Evolutionary conservation across 805 yeast species (phyloP).

Genomic region (Debaryomyces castellii): DNA sequence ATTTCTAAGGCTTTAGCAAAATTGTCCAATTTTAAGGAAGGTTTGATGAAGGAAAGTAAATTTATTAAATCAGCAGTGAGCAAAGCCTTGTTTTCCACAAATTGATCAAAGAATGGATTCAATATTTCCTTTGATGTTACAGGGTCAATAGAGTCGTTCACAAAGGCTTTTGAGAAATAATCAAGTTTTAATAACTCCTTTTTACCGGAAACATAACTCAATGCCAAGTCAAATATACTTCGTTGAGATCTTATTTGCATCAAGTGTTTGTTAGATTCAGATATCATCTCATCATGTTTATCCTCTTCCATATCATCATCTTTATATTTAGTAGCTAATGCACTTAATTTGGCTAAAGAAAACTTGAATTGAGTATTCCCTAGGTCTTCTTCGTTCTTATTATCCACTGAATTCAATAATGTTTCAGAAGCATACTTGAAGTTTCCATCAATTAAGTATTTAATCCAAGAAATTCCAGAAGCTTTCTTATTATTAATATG

Average conservation of each 20-base stretch:
- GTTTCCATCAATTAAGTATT: constrained; percentile 52
- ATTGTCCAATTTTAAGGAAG: constrained; percentile 12
- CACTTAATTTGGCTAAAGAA: constrained; percentile 70
- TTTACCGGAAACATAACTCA: constrained; percentile 13
- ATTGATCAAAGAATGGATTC: constrained; percentile 20
- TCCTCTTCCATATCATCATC: constrained; percentile 8
- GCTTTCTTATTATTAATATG: constrained; percentile 38
- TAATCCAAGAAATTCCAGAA: constrained; percentile 70
- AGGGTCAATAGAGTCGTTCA: constrained; percentile 13
- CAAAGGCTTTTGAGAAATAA: constrained; percentile 15
- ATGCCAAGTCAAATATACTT: constrained; percentile 20
- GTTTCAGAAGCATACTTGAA: constrained; percentile 50
- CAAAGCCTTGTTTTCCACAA: constrained; percentile 41
- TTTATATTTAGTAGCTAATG: constrained; percentile 42
- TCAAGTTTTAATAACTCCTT: constrained; percentile 8
- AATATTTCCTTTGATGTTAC: constrained; percentile 14
- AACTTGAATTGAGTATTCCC: constrained; percentile 54
- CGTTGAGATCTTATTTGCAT: constrained; percentile 52
- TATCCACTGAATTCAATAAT: constrained; percentile 41
- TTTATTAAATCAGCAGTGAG: constrained; percentile 49
- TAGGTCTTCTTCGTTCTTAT: constrained; percentile 36
- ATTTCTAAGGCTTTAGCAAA: constrained; percentile 50
- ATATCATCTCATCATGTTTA: constrained; percentile 25
- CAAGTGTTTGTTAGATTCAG: constrained; percentile 51
- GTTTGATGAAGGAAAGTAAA: constrained; percentile 47